Base-by-base conservation (phyloP, 139 green algal genomes). In the Zygnema circumcarinatum region DNA sequence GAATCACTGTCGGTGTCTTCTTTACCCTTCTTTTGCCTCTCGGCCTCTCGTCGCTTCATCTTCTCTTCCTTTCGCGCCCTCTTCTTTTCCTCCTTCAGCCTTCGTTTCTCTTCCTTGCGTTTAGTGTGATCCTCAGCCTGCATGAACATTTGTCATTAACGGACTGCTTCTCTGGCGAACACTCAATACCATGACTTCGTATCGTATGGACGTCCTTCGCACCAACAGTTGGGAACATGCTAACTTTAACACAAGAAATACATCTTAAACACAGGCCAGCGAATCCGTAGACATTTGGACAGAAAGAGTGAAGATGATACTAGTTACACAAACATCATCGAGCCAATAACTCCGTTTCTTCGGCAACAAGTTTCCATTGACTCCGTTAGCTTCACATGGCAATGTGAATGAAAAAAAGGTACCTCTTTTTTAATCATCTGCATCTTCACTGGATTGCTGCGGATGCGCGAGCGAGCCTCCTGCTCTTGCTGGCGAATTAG, bases 391-490 rank as follows among this genome's bases (percentile, higher is more conserved):
- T n/a, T n/a, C n/a, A n/a, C n/a, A n/a, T n/a, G n/a, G 16, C 47
- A 62, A 62, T 25, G 16, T 62, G 47, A 16, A 62, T 25, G 16
- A 62, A 62, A 7, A 78, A 79, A 1, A 74, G 56, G 67, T 91
- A 89, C 89, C 86, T 93, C 1, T 76, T 89, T n/a, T 79, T 90
- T 86, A 67, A 96, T 93, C 84, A 83, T 68, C 83, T 92, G 79
- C 94, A 96, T 96, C 81, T 95, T 92, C 2, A 96, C 92, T 38
- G 94, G 94, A 85, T 96, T 96, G 35, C 73, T 56, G 36, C 88
- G 67, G 25, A 97, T 94, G 40, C 73, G 80, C n/a, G 85, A 83
- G 31, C 95, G 84, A 0, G 94, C 94, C 31, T 86, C 79, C 53
- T 94, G 79, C 90, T 96, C 94, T 69, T 95, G 94, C 81, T 94